phyloP scores from a whole-genome alignment of 2,329 filamentous ascomycete species.

The Neopestalotiopsis sp. region DNA sequence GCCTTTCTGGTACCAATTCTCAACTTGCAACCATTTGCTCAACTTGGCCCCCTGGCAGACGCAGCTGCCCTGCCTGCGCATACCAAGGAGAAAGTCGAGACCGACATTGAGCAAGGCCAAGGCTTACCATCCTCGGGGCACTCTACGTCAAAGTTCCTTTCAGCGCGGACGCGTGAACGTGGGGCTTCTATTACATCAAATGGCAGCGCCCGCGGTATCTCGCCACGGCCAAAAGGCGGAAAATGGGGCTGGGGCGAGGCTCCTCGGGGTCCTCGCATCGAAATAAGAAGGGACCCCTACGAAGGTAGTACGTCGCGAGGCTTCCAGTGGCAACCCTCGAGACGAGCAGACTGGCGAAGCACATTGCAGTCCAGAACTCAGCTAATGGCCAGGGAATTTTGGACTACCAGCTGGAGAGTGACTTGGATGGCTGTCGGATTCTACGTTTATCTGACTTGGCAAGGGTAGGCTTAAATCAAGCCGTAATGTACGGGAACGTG shows the following conservation, averaged over 20 bases:
- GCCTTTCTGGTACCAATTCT: conserved; percentile 63
- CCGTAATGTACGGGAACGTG: neutral
- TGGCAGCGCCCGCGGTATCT: conserved; percentile 28
- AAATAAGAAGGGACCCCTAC: conserved; percentile 52
- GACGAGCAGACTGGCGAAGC: conserved; percentile 22
- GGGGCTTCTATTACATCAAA: conserved; percentile 29
- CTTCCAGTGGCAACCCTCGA: conserved; percentile 32
- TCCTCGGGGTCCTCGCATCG: conserved; percentile 52
- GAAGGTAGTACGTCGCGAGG: conserved; percentile 42
- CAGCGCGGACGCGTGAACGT: conserved; percentile 32
- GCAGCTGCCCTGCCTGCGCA: conserved; percentile 45
- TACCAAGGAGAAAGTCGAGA: conserved; percentile 60
- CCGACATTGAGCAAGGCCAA: conserved; percentile 41
- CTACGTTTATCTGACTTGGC: conserved; percentile 71
- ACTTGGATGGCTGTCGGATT: conserved; percentile 65
- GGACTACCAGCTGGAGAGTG: conserved; percentile 65
- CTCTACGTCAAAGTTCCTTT: conserved; percentile 40
- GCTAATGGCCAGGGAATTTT: conserved; percentile 64
- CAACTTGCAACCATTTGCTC: conserved; percentile 58
- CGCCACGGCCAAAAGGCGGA: conserved; percentile 27
- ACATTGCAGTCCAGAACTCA: conserved; percentile 35
- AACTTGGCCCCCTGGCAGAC: conserved; percentile 37
- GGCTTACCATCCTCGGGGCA: conserved; percentile 37
- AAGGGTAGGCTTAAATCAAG: conserved; percentile 48
- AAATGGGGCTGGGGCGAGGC: conserved; percentile 52